Evolutionary conservation across 805 yeast species (phyloP), one percentile per base, ranked within the genome.

Genomic region (Maudiozyma pseudohumilis): DNA sequence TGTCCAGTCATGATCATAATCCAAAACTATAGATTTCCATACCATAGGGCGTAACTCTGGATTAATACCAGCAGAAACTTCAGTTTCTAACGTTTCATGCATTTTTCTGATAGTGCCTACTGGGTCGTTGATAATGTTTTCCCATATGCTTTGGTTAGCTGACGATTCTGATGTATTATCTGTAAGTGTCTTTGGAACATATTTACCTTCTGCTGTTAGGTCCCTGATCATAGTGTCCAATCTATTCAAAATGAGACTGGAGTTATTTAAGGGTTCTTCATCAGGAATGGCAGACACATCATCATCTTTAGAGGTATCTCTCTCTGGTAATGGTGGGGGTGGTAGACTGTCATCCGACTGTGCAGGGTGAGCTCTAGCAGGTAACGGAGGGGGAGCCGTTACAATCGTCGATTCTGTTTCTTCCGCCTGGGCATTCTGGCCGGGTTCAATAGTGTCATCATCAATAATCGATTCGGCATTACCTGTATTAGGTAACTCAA

Each of bases 11-110:
- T 37, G 38, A 11, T 25, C 32, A 16, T 39, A 15, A 23, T 18
- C 20, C 13, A 44, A 39, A n/a, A 41, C 30, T 10, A 40, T 13
- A 3, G 41, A 26, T 22, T 41, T 26, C 48, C 48, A 45, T 13
- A 42, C 28, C 17, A 34, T 7, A 5, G 30, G 21, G 16, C 46
- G 39, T 6, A 29, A 22, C 8, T 26, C 30, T 7, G 8, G 13
- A 7, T 37, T 37, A 4, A 44, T 28, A 8, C 42, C 43, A 8
- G 29, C 17, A 1, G 34, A n/a, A 5, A 41, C n/a, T 23, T 34
- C 37, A 20, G 19, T 18, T 29, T 37, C 36, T 10, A 44, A 31
- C 12, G 22, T 19, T 3, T 30, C 32, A 23, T 18, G 19, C 4
- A 26, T 19, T 9, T 32, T 23, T 6, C 27, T 30, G 1, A 44